A percentile compares a stretch with the other conserved stretches of the same genome.
These are phyloP conservation scores for Pseudocercospora cruenta DNA, from an alignment of 2,329 filamentous ascomycete genomes.

Conservation along the genomic window DNA sequence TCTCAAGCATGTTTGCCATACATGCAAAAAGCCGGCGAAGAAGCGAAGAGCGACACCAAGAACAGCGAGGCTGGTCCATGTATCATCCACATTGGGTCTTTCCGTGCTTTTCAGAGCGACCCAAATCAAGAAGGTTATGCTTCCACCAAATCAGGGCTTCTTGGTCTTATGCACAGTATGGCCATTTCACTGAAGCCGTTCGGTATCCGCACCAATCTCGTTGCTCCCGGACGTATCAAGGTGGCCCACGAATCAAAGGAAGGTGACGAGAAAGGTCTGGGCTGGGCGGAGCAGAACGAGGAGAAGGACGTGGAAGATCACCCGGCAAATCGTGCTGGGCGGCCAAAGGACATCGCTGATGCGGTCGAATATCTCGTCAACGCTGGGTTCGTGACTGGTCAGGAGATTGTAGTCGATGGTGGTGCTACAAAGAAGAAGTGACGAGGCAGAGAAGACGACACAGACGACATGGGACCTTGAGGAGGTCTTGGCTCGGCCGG, in stretches of 20 bases:
- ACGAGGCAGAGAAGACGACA: neutral
- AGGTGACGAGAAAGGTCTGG: conserved; percentile 44
- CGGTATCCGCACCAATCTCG: conserved; percentile 51
- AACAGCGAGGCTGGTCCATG: conserved; percentile 33
- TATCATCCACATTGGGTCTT: conserved; percentile 54
- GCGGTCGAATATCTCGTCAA: conserved; percentile 46
- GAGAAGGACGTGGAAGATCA: conserved; percentile 53
- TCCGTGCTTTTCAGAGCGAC: conserved; percentile 54
- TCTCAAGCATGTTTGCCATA: conserved; percentile 37
- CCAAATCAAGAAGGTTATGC: conserved; percentile 55
- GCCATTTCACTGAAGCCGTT: conserved; percentile 48
- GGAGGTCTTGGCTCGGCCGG: no score
- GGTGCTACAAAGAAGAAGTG: conserved; percentile 45
- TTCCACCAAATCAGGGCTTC: conserved; percentile 52
- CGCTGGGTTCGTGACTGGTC: conserved; percentile 48
- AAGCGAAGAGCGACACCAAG: conserved; percentile 16
- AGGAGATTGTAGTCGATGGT: conserved; percentile 50
- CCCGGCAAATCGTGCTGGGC: conserved; percentile 53
- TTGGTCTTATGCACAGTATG: conserved; percentile 55
- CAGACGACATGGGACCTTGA: no score
- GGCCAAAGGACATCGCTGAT: conserved; percentile 50
- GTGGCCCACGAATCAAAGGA: conserved; percentile 48
- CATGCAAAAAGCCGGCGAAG: conserved; percentile 30
- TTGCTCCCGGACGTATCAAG: conserved; percentile 57
- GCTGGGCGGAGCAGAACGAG: conserved; percentile 47